Conservation (phyloP, 2,329 filamentous ascomycete species). For the Escovopsis sp. region DNA sequence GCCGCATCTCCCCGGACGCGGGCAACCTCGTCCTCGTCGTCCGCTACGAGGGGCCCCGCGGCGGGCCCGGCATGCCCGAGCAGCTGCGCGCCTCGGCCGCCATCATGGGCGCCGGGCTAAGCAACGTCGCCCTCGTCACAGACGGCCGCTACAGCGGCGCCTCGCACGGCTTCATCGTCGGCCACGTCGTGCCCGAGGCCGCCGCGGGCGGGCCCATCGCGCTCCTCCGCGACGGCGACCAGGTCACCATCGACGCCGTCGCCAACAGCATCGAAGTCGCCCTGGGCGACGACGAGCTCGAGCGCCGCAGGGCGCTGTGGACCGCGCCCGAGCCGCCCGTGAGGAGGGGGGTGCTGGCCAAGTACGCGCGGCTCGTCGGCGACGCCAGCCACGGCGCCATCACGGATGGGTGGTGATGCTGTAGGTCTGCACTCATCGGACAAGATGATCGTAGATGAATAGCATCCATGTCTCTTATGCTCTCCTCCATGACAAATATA, state of each 20-base stretch:
- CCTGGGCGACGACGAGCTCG: slow-evolving; percentile 56
- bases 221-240: slow-evolving; percentile 64
- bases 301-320: slow-evolving; percentile 49
- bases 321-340: slow-evolving; percentile 56
- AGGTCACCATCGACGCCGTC: slow-evolving; percentile 74
- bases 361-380: slow-evolving; percentile 76
- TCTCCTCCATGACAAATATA: no score
- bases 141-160: slow-evolving; percentile 84
- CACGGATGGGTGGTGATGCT: slow-evolving; percentile 43
- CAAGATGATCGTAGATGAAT: background rate
- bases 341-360: slow-evolving; percentile 71
- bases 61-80: slow-evolving; percentile 92
- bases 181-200: slow-evolving; percentile 84
- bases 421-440: background rate
- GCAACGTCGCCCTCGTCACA: slow-evolving; percentile 79
- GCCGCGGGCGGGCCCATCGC: slow-evolving; percentile 81
- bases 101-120: slow-evolving; percentile 83
- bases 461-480: no score
- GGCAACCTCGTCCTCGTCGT: slow-evolving; percentile 84
- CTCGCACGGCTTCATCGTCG: slow-evolving; percentile 84
- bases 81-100: slow-evolving; percentile 78
- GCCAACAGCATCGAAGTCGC: slow-evolving; percentile 58
- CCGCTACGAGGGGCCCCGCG: slow-evolving; percentile 85
- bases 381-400: slow-evolving; percentile 87
- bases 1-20: slow-evolving; percentile 33